Conservation (phyloP, 1,284 basidiomycete genomes). For the Meira nashicola region DNA sequence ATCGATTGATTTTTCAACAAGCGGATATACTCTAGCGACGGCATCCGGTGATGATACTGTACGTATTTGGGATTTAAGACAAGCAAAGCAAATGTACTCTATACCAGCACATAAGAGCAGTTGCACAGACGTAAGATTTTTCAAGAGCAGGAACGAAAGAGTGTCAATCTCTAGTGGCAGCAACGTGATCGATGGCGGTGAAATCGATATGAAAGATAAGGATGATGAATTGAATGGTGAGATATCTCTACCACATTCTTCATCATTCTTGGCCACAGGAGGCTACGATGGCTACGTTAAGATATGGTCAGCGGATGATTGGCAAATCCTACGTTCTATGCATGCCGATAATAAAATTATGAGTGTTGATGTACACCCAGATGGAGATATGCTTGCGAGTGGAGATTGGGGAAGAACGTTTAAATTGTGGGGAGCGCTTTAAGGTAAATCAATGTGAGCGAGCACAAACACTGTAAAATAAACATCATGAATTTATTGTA, state of each 20-base stretch:
- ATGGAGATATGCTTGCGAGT: slow-evolving; percentile 24
- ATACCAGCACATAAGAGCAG: slow-evolving; percentile 93
- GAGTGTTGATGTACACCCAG: slow-evolving; percentile 74
- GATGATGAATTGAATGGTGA: slow-evolving; percentile 50
- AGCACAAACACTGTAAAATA: neutral
- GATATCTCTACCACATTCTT: slow-evolving; percentile 53
- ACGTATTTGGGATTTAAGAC: slow-evolving; percentile 95
- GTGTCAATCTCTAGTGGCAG: slow-evolving; percentile 36
- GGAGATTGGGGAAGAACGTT: slow-evolving; percentile 24
- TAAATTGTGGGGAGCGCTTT: slow-evolving; percentile 15
- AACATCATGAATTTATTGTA: neutral
- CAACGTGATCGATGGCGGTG: slow-evolving; percentile 55
- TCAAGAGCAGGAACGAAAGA: slow-evolving; percentile 57
- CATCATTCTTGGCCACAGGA: slow-evolving; percentile 84
- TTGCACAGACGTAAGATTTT: slow-evolving; percentile 91
- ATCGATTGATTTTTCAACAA: slow-evolving; percentile 86
- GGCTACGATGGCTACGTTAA: slow-evolving; percentile 95
- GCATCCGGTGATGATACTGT: slow-evolving; percentile 96
- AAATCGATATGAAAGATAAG: slow-evolving; percentile 7
- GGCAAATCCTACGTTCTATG: slow-evolving; percentile 82
- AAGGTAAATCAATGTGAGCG: neutral
- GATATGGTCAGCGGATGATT: slow-evolving; percentile 96
- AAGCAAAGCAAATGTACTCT: slow-evolving; percentile 83
- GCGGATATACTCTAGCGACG: slow-evolving; percentile 93
- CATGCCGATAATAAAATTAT: slow-evolving; percentile 96